phyloP scores from a whole-genome alignment of 1,284 basidiomycete species.

The Boletus nobilissimus region DNA sequence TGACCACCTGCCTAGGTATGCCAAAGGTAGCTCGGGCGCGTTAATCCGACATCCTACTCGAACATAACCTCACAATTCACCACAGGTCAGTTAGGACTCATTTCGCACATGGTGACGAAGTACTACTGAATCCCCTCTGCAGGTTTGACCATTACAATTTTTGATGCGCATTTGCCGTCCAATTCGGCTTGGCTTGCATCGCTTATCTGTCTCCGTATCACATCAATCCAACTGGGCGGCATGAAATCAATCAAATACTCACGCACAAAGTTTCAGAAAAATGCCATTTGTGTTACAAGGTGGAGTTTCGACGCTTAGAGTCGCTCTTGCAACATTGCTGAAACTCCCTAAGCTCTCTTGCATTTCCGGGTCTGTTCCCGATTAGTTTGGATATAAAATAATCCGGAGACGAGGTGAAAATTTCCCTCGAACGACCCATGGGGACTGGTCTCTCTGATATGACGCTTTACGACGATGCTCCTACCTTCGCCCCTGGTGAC shows the following conservation, averaged over 20 bases:
- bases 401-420: neutral
- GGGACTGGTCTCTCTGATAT: neutral
- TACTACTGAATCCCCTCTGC: neutral
- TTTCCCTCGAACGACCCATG: neutral
- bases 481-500: neutral
- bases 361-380: neutral
- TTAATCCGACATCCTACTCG: neutral
- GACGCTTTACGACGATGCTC: neutral
- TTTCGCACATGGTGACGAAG: neutral
- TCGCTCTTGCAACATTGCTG: neutral
- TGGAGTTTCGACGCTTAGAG: neutral
- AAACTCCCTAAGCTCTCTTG: neutral
- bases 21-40: neutral
- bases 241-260: neutral
- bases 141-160: neutral
- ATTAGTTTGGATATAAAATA: constrained; percentile 8
- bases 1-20: neutral
- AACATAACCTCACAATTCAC: neutral
- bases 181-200: neutral
- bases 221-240: neutral
- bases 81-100: neutral
- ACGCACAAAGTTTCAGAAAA: neutral
- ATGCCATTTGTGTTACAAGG: neutral
- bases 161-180: too few relatives aligned
- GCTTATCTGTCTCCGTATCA: neutral